These are phyloP conservation scores for Fraxinus paxiana DNA, from an alignment of 305 asterid species.

Conservation along the genomic window DNA sequence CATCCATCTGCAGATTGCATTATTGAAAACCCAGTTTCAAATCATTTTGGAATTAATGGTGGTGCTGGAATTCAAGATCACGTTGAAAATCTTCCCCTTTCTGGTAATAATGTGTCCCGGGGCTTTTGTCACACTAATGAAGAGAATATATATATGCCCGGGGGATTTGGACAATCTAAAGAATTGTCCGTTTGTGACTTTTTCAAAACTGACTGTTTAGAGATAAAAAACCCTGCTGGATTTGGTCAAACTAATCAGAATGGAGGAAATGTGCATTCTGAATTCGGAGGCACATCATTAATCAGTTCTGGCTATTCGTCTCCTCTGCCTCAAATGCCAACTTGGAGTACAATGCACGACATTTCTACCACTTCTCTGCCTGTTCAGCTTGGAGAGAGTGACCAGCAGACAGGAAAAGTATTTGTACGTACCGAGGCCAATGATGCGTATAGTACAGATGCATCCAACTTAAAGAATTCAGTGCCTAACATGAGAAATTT, in stretches of 20 bases:
- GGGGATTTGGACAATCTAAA: constrained; percentile 28
- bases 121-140: constrained; percentile 23
- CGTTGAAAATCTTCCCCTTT: constrained; percentile 21
- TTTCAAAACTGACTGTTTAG: constrained; percentile 31
- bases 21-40: constrained; percentile 26
- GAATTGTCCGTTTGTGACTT: constrained; percentile 28
- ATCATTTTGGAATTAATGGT: constrained; percentile 35
- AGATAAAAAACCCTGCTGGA: neutral
- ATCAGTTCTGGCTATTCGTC: constrained; percentile 35
- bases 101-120: constrained; percentile 18
- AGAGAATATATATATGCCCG: constrained; percentile 22
- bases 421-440: constrained; percentile 18
- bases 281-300: constrained; percentile 36
- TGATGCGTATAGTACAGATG: constrained; percentile 24
- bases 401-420: constrained; percentile 20
- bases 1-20: constrained; percentile 29
- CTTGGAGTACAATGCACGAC: constrained; percentile 33
- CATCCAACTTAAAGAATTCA: constrained; percentile 27
- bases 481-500: constrained; percentile 23
- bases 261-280: constrained; percentile 27
- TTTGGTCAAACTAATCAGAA: constrained; percentile 13
- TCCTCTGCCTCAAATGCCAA: constrained; percentile 39
- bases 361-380: constrained; percentile 30
- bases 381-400: constrained; percentile 33
- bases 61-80: constrained; percentile 25